A percentile compares a stretch with the other conserved stretches of the same genome.
Conservation (phyloP, 768 basidiomycete species). For the Omphalotus guepiniiformis region DNA sequence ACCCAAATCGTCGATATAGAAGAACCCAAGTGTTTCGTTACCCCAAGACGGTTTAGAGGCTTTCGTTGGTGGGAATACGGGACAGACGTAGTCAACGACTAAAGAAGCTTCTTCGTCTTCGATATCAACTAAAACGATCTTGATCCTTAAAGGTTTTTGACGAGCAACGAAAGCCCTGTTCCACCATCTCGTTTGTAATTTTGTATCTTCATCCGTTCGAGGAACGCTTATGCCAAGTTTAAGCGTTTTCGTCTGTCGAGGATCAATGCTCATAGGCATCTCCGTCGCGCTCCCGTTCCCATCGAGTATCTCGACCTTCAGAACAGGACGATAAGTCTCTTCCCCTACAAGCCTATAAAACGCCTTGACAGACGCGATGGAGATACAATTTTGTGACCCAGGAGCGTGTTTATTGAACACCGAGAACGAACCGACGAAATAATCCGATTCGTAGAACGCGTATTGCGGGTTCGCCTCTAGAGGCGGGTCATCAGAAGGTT, state of each 20-base stretch:
- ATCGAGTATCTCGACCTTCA: conserved; percentile 23
- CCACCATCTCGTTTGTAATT: conserved; percentile 27
- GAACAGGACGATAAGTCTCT: conserved; percentile 25
- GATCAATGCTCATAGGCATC: conserved; percentile 32
- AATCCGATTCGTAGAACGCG: conserved; percentile 21
- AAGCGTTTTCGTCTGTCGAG: conserved; percentile 29
- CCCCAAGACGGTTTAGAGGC: too few relatives aligned
- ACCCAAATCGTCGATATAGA: conserved; percentile 31
- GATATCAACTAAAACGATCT: conserved; percentile 30
- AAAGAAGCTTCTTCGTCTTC: conserved; percentile 36
- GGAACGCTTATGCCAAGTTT: conserved; percentile 28
- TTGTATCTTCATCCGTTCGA: conserved; percentile 29
- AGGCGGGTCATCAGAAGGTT: conserved; percentile 32
- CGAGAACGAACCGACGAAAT: conserved; percentile 29
- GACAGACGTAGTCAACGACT: conserved; percentile 31
- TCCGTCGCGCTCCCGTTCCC: conserved; percentile 2
- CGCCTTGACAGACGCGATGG: conserved; percentile 29
- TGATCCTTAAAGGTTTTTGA: conserved; percentile 32
- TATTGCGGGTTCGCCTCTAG: conserved; percentile 29
- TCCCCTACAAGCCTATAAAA: conserved; percentile 34
- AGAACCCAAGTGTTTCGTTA: conserved; percentile 27
- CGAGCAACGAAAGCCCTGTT: conserved; percentile 29
- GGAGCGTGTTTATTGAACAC: conserved; percentile 35
- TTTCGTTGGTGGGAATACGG: conserved; percentile 23
- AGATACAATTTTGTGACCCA: conserved; percentile 28